These are phyloP conservation scores for Mortierella sp. DNA, from an alignment of 371 early-diverging fungal species.

Conservation along the genomic window DNA sequence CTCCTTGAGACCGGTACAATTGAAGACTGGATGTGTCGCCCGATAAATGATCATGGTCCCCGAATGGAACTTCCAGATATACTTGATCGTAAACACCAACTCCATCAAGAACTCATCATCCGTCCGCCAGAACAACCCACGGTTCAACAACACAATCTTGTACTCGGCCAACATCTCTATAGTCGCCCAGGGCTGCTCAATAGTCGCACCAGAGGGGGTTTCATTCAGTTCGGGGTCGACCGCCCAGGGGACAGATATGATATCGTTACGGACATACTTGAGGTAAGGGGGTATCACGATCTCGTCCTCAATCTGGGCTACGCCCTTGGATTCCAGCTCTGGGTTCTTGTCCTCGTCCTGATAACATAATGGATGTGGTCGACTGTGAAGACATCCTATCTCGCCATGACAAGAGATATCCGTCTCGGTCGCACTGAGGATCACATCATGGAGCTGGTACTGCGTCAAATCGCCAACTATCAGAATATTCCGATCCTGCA, in stretches of 20 bases:
- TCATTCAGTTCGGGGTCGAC: conserved; percentile 55
- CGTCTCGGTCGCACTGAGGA: conserved; percentile 65
- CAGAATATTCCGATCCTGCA: conserved; percentile 51
- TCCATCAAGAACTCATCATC: conserved; percentile 63
- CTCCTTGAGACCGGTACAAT: conserved; percentile 36
- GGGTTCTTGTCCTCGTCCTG: neutral
- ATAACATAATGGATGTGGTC: conserved; percentile 34
- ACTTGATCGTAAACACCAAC: conserved; percentile 63
- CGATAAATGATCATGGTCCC: conserved; percentile 68
- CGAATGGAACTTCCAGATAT: conserved; percentile 61
- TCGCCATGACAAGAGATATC: conserved; percentile 71
- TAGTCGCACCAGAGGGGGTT: conserved; percentile 57
- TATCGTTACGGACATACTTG: conserved; percentile 70
- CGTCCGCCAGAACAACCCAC: conserved; percentile 60
- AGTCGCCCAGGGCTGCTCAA: conserved; percentile 69
- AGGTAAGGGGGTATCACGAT: conserved; percentile 39
- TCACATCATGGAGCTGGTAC: conserved; percentile 69
- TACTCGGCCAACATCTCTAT: conserved; percentile 58
- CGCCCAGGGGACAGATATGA: conserved; percentile 61
- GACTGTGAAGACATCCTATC: conserved; percentile 60
- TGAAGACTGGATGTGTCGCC: conserved; percentile 56
- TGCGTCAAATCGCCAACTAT: conserved; percentile 71
- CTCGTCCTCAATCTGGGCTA: neutral
- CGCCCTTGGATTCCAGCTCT: neutral
- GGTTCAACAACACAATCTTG: conserved; percentile 67